Conservation (phyloP, 73 alveolate genomes). For the Loxodes magnus region DNA sequence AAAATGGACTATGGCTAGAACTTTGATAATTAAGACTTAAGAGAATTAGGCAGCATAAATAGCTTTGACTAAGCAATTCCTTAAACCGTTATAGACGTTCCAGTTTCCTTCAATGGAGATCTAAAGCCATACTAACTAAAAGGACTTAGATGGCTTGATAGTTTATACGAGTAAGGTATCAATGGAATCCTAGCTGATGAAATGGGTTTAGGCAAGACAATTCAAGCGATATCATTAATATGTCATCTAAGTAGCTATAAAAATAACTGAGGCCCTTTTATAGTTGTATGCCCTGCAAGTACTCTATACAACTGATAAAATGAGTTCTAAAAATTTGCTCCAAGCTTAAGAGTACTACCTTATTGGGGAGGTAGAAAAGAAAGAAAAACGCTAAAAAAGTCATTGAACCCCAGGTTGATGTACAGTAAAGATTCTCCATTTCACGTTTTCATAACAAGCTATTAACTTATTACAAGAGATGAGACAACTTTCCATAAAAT, state of each 20-base stretch:
- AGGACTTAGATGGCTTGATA: constrained; percentile 97
- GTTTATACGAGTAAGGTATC: constrained; percentile 89
- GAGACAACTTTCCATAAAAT: constrained; percentile 57
- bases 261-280: constrained; percentile 97
- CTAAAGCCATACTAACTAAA: constrained; percentile 92
- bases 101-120: constrained; percentile 79
- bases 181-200: constrained; percentile 99
- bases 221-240: constrained; percentile 89
- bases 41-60: constrained; percentile 51
- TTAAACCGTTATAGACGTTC: constrained; percentile 75
- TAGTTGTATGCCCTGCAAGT: constrained; percentile 87
- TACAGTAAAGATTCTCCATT: constrained; percentile 73
- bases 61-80: constrained; percentile 65
- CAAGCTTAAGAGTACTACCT: constrained; percentile 87
- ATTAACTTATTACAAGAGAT: constrained; percentile 70
- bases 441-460: constrained; percentile 78
- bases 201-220: constrained; percentile 99
- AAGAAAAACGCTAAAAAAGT: constrained; percentile 85
- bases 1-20: constrained; percentile 51
- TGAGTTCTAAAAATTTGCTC: constrained; percentile 85
- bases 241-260: constrained; percentile 81
- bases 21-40: constrained; percentile 18
- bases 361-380: constrained; percentile 88
- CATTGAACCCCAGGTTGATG: constrained; percentile 73
- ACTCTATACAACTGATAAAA: constrained; percentile 90